phyloP scores from a whole-genome alignment of 306 rosid species.

The Hippophae gyantsensis region DNA sequence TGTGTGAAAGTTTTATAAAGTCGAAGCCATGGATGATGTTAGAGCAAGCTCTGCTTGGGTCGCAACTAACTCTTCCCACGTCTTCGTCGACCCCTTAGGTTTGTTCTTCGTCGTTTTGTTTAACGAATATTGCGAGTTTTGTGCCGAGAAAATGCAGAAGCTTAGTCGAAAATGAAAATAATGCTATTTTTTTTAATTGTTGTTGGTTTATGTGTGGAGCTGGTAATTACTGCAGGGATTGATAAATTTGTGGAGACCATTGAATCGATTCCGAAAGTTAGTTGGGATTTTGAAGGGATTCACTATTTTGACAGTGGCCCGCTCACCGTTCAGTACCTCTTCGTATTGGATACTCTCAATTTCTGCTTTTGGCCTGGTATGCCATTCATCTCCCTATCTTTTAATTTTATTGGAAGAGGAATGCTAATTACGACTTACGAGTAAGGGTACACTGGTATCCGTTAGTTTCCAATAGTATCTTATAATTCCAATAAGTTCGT shows the following conservation, averaged over 20 bases:
- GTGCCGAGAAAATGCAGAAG: neutral
- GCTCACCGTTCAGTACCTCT: constrained; percentile 79
- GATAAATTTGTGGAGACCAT: constrained; percentile 63
- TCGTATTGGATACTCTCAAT: constrained; percentile 81
- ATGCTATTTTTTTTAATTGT: neutral
- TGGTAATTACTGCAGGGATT: constrained; percentile 42
- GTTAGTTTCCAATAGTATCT: too few relatives aligned
- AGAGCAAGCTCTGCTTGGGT: constrained; percentile 91
- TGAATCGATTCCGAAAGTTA: constrained; percentile 66
- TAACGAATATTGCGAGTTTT: neutral
- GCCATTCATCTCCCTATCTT: neutral
- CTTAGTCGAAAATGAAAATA: neutral
- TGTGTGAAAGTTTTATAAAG: neutral
- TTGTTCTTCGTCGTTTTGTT: neutral
- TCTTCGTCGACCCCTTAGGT: constrained; percentile 74
- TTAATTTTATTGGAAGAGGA: neutral
- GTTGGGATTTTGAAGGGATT: constrained; percentile 99
- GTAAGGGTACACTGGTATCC: neutral
- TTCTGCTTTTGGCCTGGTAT: constrained; percentile 99
- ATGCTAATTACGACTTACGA: neutral
- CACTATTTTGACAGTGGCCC: constrained; percentile 91
- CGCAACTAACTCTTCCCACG: constrained; percentile 70
- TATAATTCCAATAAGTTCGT: too few relatives aligned
- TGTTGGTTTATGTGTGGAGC: neutral
- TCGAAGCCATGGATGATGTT: constrained; percentile 68